Conservation (phyloP, 1,139 yeast species). For the Sugiyamaella novakii region DNA sequence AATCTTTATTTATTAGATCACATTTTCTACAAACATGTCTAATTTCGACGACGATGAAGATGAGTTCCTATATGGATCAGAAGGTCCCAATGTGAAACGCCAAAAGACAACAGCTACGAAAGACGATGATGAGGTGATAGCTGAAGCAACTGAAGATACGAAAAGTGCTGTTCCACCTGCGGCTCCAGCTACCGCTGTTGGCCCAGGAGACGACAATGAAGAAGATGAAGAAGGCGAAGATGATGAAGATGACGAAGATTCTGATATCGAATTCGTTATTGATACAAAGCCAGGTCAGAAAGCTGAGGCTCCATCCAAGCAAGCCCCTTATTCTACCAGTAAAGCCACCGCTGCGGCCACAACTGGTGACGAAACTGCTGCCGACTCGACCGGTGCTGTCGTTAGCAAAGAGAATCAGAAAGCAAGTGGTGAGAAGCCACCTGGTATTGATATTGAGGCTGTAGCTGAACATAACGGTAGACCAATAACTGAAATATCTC, state of each 20-base stretch:
- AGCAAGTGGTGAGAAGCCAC: slow-evolving; percentile 44
- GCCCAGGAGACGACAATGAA: slow-evolving; percentile 34
- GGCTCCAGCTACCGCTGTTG: not conserved
- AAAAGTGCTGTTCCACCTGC: not conserved
- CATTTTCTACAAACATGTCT: too few relatives aligned
- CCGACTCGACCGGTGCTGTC: slow-evolving; percentile 28
- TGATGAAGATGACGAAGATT: slow-evolving; percentile 41
- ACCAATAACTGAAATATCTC: slow-evolving; percentile 80
- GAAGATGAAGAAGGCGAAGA: slow-evolving; percentile 37
- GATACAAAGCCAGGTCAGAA: slow-evolving; percentile 48
- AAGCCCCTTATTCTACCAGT: slow-evolving; percentile 34
- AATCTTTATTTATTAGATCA: slow-evolving; percentile 7
- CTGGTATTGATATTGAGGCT: slow-evolving; percentile 67
- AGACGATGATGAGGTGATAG: not conserved
- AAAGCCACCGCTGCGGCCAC: slow-evolving; percentile 33
- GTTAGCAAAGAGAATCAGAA: slow-evolving; percentile 21
- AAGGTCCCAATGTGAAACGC: slow-evolving; percentile 49
- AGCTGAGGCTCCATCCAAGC: slow-evolving; percentile 41
- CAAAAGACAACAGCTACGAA: slow-evolving; percentile 29
- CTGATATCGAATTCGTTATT: slow-evolving; percentile 64
- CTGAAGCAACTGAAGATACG: not conserved
- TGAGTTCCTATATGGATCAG: slow-evolving; percentile 81
- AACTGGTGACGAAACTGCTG: slow-evolving; percentile 11
- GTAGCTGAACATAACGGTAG: slow-evolving; percentile 81
- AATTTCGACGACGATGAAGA: slow-evolving; percentile 66